Percentiles rank a stretch among this genome's conserved stretches.
Conservation (phyloP, 2,329 filamentous ascomycete species). For the Tolypocladium inflatum region DNA sequence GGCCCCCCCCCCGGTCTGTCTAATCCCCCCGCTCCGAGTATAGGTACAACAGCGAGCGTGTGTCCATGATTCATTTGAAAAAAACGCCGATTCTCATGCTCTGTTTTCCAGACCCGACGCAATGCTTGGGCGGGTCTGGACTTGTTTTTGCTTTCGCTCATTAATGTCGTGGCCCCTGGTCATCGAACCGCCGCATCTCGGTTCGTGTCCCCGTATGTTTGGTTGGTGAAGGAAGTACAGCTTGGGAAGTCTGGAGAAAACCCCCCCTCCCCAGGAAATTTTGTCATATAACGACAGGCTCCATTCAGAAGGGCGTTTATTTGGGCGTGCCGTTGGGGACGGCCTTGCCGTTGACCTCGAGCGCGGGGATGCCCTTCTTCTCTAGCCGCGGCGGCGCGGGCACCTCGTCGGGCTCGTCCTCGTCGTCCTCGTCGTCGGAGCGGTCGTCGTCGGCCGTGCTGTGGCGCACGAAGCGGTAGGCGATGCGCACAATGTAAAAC, state of each 20-base stretch:
- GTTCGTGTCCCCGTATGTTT: neutral
- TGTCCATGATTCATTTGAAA: neutral
- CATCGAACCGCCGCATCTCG: neutral
- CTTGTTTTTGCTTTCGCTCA: neutral
- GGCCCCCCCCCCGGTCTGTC: neutral
- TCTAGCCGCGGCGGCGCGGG: conserved; percentile 9
- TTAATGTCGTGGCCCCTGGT: neutral
- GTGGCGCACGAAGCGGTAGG: conserved; percentile 57
- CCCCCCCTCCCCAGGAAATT: neutral
- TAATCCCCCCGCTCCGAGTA: neutral
- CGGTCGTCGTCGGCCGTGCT: conserved; percentile 59
- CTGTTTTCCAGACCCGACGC: neutral
- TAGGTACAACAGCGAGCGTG: neutral
- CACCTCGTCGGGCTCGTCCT: conserved; percentile 32
- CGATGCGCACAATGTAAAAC: conserved; percentile 66
- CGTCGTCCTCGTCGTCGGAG: conserved; percentile 59
- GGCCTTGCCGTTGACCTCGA: conserved; percentile 12
- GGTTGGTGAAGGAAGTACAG: no score
- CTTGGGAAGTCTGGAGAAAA: neutral
- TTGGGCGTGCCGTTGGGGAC: conserved; percentile 6
- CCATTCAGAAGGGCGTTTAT: neutral
- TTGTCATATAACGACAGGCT: neutral
- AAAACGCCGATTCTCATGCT: conserved; percentile 9
- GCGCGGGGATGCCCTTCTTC: conserved; percentile 11
- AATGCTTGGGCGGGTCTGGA: neutral